Conservation (phyloP, 768 basidiomycete genomes). For the Fistulinella prunicolor region DNA sequence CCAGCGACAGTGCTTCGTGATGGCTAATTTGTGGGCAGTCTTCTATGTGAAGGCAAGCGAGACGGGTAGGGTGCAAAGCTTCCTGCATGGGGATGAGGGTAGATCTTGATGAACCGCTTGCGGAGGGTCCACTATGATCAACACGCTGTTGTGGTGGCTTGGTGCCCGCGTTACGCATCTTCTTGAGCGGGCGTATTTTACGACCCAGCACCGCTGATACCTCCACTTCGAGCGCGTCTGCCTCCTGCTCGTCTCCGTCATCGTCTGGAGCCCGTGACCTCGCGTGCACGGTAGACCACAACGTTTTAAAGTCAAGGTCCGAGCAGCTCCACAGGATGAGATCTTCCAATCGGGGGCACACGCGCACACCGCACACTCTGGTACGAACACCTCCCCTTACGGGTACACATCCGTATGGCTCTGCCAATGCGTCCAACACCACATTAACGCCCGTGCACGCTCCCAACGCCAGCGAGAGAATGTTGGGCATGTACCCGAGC, state of each 20-base stretch:
- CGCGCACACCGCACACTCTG: constrained; percentile 38
- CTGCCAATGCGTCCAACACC: constrained; percentile 41
- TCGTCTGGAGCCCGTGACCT: constrained; percentile 23
- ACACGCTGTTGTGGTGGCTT: constrained; percentile 10
- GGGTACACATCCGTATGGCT: constrained; percentile 31
- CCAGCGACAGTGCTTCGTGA: constrained; percentile 38
- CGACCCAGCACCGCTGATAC: constrained; percentile 24
- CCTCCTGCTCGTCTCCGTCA: constrained; percentile 12
- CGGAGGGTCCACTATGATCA: constrained; percentile 10
- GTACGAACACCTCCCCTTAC: constrained; percentile 9
- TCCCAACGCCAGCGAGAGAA: constrained; percentile 47
- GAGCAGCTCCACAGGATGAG: constrained; percentile 50
- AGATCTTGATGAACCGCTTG: constrained; percentile 26
- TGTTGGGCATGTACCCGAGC: constrained; percentile 51
- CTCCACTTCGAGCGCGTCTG: constrained; percentile 16
- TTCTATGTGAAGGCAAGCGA: constrained; percentile 43
- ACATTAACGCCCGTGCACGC: constrained; percentile 41
- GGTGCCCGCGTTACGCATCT: constrained; percentile 15
- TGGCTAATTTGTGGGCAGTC: constrained; percentile 39
- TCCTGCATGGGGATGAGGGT: constrained; percentile 39
- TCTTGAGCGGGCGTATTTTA: constrained; percentile 39
- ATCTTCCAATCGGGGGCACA: constrained; percentile 51
- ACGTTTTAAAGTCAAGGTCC: constrained; percentile 38
- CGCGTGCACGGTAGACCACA: constrained; percentile 38
- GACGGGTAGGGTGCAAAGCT: constrained; percentile 31